These are phyloP conservation scores for Cercophora sp. DNA, from an alignment of 495 filamentous ascomycete genomes.

Conservation along the genomic window DNA sequence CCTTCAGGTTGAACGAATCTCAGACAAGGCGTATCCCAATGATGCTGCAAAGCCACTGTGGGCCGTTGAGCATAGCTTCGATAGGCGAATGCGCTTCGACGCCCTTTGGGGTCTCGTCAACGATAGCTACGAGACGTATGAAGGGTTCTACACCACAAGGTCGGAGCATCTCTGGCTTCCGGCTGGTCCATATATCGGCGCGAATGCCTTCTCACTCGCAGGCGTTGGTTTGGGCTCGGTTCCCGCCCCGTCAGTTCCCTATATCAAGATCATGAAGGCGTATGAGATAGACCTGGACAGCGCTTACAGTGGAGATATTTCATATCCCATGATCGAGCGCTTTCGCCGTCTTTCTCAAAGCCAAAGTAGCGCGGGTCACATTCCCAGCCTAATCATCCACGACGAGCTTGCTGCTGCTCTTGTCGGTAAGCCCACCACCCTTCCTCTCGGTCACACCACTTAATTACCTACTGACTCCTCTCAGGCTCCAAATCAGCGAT, in stretches of 20 bases:
- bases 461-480: no score
- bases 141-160: not conserved
- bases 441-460: no score
- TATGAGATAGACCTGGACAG: not conserved
- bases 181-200: not conserved
- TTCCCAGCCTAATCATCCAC: not conserved
- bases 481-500: constrained; percentile 5
- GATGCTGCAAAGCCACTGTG: not conserved
- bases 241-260: no score
- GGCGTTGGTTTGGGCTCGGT: no score
- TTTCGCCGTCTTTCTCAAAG: not conserved
- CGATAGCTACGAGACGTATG: not conserved
- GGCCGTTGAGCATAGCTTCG: not conserved
- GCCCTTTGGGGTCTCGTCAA: not conserved
- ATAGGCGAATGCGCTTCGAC: not conserved
- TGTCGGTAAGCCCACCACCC: no score
- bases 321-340: not conserved
- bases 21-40: not conserved
- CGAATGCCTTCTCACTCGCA: not conserved
- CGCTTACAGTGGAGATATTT: not conserved
- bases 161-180: not conserved
- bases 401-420: not conserved
- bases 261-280: no score
- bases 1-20: not conserved
- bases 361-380: not conserved